Evolutionary conservation across 345 rosid genomes (phyloP), one percentile per base, ranked within the genome.

Genomic region (Excoecaria agallocha): DNA sequence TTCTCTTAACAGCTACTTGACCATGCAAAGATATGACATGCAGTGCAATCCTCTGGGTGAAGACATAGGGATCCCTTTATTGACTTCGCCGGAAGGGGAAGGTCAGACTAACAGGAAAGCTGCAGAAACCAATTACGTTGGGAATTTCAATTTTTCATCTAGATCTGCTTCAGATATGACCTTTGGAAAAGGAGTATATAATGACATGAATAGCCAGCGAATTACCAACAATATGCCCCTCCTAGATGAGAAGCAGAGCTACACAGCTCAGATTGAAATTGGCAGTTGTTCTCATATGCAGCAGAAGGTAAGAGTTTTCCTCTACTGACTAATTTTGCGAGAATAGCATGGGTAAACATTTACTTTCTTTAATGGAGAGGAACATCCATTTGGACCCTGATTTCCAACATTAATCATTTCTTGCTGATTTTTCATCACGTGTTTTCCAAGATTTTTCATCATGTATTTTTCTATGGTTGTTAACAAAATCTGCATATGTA

Each of bases 251-350:
- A 83, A 77, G 70, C 84, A 79, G 61, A 78, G 80, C 69, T 73
- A 50, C 50, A 43, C 72, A 25, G 73, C 84, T 74, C 79, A 63
- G 59, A 64, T 81, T 75, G 84, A 82, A 71, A 80, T 68, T 59
- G 82, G 80, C 19, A 78, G 68, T 65, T 56, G 22, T 72, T 78
- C 90, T 71, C 66, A 54, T 50, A 68, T 79, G 80, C 85, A 73
- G 70, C 85, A 78, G 81, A 79, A 76, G 91, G 96, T 87, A 86
- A 73, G 81, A 66, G 59, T 70, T 74, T 81, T 74, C 50, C 41
- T 65, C 49, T 72, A 77, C 74, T 77, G 66, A 8, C 68, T 75
- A 72, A 12, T 38, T 38, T 52, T 25, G 2, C 19, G 52, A 2
- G 49, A 76, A 46, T 22, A 20, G 30, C 51, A 20, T 69, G 46